Evolutionary conservation across 1,139 yeast species (phyloP).

Genomic region (Debaryomycetaceae sp.): DNA sequence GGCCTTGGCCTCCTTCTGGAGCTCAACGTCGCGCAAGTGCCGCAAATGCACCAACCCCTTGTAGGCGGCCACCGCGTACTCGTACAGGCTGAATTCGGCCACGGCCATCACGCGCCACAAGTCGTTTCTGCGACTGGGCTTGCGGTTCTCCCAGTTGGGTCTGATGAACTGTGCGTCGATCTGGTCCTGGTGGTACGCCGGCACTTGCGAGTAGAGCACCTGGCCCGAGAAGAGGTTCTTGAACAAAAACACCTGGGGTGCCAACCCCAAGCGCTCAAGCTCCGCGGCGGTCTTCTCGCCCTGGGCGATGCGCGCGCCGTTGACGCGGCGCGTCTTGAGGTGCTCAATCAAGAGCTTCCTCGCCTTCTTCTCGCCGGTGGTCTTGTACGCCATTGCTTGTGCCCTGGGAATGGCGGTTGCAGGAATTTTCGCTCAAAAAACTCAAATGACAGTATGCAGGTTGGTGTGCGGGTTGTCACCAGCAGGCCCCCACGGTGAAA

Average conservation of each 20-base stretch:
- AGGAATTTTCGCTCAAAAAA: constrained; percentile 3
- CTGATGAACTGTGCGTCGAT: constrained; percentile 66
- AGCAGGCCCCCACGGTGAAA: constrained; percentile 4
- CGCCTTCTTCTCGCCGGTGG: constrained; percentile 46
- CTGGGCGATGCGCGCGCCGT: constrained; percentile 44
- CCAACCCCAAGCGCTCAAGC: constrained; percentile 36
- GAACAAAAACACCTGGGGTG: constrained; percentile 80
- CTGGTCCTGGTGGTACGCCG: constrained; percentile 65
- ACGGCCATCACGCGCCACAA: constrained; percentile 92
- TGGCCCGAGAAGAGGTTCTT: constrained; percentile 87
- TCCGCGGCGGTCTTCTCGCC: constrained; percentile 33
- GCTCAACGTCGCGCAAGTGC: constrained; percentile 59
- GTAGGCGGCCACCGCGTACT: constrained; percentile 69
- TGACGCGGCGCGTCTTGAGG: constrained; percentile 38
- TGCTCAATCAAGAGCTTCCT: constrained; percentile 47
- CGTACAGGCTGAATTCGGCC: constrained; percentile 62
- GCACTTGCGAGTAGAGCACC: constrained; percentile 83
- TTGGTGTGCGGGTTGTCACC: not conserved
- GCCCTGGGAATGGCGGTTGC: not conserved
- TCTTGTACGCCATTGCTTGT: constrained; percentile 9
- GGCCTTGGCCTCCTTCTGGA: constrained; percentile 54
- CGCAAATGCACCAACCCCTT: constrained; percentile 72
- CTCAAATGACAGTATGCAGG: constrained; percentile 1
- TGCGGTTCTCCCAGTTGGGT: constrained; percentile 87
- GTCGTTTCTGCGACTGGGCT: constrained; percentile 76